Conservation (phyloP, 2,329 filamentous ascomycete genomes). For the Aphanoascus verrucosus region DNA sequence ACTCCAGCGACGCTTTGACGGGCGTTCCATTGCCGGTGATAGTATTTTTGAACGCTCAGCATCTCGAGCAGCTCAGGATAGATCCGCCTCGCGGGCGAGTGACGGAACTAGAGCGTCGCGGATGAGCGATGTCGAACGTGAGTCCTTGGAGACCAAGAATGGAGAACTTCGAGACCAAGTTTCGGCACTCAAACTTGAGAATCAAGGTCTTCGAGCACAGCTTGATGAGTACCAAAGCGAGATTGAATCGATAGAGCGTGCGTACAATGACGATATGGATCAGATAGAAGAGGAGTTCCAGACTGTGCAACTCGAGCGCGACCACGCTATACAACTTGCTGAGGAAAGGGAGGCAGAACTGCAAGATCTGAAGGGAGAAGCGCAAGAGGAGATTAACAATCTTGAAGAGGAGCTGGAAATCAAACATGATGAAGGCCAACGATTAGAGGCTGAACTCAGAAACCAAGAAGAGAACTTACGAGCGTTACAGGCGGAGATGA, state of each 20-base stretch:
- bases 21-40: conserved; percentile 57
- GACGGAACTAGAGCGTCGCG: conserved; percentile 54
- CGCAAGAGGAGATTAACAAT: conserved; percentile 48
- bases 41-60: conserved; percentile 91
- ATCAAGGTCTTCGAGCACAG: conserved; percentile 76
- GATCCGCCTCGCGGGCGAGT: conserved; percentile 65
- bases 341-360: conserved; percentile 48
- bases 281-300: conserved; percentile 69
- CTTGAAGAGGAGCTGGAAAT: conserved; percentile 58
- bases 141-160: conserved; percentile 75
- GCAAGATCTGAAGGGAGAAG: conserved; percentile 45
- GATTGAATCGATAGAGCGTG: conserved; percentile 60
- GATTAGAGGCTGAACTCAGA: conserved; percentile 59
- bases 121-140: conserved; percentile 64
- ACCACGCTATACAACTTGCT: conserved; percentile 69
- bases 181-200: conserved; percentile 75
- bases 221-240: conserved; percentile 70
- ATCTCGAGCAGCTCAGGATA: conserved; percentile 60
- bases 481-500: conserved; percentile 88
- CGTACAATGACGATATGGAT: conserved; percentile 71
- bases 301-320: conserved; percentile 68
- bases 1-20: conserved; percentile 63
- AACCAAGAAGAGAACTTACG: conserved; percentile 78
- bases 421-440: conserved; percentile 58
- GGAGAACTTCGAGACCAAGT: conserved; percentile 76